phyloP scores from a whole-genome alignment of 176 grass and related monocot species.

The Neostapfia colusana region DNA sequence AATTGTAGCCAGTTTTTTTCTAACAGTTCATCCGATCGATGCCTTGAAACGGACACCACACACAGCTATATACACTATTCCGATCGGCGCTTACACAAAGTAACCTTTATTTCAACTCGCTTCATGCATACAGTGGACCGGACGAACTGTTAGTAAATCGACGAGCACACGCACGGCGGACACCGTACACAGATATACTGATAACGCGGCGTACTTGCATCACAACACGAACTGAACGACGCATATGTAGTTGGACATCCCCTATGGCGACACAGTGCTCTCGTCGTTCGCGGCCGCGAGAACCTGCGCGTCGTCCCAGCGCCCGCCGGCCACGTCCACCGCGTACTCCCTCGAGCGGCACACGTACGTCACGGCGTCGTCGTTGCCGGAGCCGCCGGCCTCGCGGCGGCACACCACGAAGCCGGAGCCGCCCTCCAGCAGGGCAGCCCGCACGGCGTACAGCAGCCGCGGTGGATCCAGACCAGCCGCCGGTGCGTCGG shows the following conservation, averaged over 20 bases:
- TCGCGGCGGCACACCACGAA: slow-evolving; percentile 41
- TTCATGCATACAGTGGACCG: background rate
- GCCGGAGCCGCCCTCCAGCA: slow-evolving; percentile 26
- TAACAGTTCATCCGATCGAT: no score
- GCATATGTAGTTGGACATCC: background rate
- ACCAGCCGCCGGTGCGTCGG: background rate
- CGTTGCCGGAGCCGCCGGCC: background rate
- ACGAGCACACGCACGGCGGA: background rate
- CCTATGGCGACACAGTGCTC: background rate
- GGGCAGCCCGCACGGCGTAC: background rate
- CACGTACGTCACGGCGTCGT: slow-evolving; percentile 3
- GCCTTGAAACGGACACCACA: no score
- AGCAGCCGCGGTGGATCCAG: background rate
- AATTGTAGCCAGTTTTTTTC: no score
- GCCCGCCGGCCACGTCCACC: background rate
- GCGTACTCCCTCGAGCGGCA: slow-evolving; percentile 14
- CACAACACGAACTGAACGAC: background rate
- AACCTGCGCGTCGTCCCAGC: background rate
- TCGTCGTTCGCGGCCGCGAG: background rate
- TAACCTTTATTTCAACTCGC: slow-evolving; percentile 15
- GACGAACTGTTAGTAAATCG: background rate
- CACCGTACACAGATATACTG: background rate
- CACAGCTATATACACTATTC: no score
- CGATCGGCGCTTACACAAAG: no score
- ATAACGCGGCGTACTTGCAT: background rate